Evolutionary conservation across 225 moss, liverwort and hornwort species (phyloP).

Genomic region (Asterella californica): DNA sequence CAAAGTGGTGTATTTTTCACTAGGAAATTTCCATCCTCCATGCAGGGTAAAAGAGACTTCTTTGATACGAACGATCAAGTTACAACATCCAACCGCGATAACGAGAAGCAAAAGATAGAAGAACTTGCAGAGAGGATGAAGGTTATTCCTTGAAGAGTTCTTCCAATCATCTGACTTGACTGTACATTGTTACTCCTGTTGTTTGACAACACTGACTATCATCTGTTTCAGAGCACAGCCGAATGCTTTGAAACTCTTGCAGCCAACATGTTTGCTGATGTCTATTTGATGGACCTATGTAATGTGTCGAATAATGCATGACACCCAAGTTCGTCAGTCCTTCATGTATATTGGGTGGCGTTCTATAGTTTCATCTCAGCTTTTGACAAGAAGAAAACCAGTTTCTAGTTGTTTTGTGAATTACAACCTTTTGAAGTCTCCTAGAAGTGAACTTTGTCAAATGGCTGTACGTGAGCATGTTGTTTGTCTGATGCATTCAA

Average conservation of each 20-base stretch:
- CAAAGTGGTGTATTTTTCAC: not conserved
- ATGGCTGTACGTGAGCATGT: not conserved
- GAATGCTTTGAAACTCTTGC: not conserved
- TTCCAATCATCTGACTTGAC: not conserved
- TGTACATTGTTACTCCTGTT: not conserved
- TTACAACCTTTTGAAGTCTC: not conserved
- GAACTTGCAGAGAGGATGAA: constrained; percentile 65
- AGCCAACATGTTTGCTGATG: not conserved
- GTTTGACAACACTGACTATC: not conserved
- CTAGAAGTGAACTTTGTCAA: not conserved
- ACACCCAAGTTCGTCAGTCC: not conserved
- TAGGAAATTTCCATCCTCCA: not conserved
- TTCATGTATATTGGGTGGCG: not conserved
- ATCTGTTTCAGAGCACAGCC: not conserved
- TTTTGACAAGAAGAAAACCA: not conserved
- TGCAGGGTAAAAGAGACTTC: constrained; percentile 36
- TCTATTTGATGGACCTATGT: not conserved
- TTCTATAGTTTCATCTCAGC: not conserved
- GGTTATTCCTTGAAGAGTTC: constrained; percentile 30
- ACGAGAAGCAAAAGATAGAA: constrained; percentile 42
- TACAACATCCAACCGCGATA: constrained; percentile 15
- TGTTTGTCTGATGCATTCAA: not conserved
- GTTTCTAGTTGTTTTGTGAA: not conserved
- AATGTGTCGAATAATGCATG: not conserved
- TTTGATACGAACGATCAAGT: constrained; percentile 29